Evolutionary conservation across 2,329 filamentous ascomycete species (phyloP), one percentile per base, ranked within the genome.

Genomic region (Grosmannia huntii): DNA sequence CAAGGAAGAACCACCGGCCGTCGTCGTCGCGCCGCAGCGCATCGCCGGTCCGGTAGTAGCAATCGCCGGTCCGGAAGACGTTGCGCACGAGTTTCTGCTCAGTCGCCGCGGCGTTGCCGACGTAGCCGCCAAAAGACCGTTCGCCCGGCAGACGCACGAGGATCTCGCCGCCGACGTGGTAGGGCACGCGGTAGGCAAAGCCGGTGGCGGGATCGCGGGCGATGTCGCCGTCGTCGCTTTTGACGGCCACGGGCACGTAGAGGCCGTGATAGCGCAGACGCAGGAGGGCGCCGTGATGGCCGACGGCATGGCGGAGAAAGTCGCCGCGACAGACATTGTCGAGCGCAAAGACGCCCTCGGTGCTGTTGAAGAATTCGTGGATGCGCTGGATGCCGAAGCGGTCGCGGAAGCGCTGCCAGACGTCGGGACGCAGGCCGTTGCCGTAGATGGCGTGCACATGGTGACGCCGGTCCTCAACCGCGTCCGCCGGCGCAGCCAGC

Each of bases 331-430:
- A 80, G 25, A 76, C 68, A 65, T 87, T 87, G 58, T 82, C 69
- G 11, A 90, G 71, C 0, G 70, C 69, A 64, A 90, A 78, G 55
- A 89, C 76, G 33, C 86, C 85, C 69, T 91, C 87, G 1, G 85
- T 88, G 59, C 84, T 87, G 68, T 86, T 87, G 75, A 89, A 91
- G 71, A 91, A 90, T 68, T 91, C 87, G 60, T 73, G 75, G 2
- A 91, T 80, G 31, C 79, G 76, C 14, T 76, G 70, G 62, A 87
- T 78, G 56, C 77, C 78, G 66, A 86, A 87, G 14, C 84, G 76
- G 53, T 85, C 78, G 48, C 78, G 72, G 68, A 88, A 88, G 25
- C 76, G 74, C 33, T 75, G 69, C 85, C 85, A 89, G 1, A 88
- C 81, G 64, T 89, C 85, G 0, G 84, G 84, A 1, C 84, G 76